phyloP scores from a whole-genome alignment of 768 basidiomycete genomes.

The Leccinum boreale region DNA sequence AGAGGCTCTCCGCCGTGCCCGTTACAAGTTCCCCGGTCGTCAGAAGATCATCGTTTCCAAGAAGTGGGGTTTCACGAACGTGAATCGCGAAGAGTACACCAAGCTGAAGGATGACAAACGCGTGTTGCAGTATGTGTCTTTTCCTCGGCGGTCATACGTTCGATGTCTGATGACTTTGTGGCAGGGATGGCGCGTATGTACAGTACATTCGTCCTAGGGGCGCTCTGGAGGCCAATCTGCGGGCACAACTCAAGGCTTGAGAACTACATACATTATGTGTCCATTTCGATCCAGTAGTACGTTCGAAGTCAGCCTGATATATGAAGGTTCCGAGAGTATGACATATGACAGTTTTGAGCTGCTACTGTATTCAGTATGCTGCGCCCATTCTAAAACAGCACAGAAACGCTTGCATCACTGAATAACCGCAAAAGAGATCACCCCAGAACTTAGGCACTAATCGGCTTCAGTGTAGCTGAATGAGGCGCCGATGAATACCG shows the following conservation, averaged over 20 bases:
- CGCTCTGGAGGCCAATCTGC: slow-evolving; percentile 79
- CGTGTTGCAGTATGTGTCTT: slow-evolving; percentile 72
- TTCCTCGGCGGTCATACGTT: neutral
- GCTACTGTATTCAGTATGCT: neutral
- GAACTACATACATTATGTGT: slow-evolving; percentile 5
- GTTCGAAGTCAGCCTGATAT: neutral
- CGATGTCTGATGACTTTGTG: neutral
- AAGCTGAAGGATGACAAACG: slow-evolving; percentile 88
- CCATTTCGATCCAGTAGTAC: slow-evolving; percentile 1
- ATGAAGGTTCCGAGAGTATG: neutral
- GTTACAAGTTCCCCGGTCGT: slow-evolving; percentile 99
- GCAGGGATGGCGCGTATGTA: slow-evolving; percentile 86
- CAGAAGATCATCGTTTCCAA: slow-evolving; percentile 96
- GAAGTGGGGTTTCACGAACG: slow-evolving; percentile 99
- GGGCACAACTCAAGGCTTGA: slow-evolving; percentile 77
- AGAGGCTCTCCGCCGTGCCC: slow-evolving; percentile 95
- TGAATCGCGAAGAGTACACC: slow-evolving; percentile 83
- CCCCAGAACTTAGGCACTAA: too few species aligned
- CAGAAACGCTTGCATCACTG: neutral
- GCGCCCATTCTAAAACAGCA: neutral
- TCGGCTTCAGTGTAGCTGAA: too few species aligned
- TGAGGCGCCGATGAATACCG: too few species aligned
- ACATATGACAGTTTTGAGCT: neutral
- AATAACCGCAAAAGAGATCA: neutral
- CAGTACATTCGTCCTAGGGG: slow-evolving; percentile 92